Conservation (phyloP, 163 green algal species). For the Scenedesmus sp. region DNA sequence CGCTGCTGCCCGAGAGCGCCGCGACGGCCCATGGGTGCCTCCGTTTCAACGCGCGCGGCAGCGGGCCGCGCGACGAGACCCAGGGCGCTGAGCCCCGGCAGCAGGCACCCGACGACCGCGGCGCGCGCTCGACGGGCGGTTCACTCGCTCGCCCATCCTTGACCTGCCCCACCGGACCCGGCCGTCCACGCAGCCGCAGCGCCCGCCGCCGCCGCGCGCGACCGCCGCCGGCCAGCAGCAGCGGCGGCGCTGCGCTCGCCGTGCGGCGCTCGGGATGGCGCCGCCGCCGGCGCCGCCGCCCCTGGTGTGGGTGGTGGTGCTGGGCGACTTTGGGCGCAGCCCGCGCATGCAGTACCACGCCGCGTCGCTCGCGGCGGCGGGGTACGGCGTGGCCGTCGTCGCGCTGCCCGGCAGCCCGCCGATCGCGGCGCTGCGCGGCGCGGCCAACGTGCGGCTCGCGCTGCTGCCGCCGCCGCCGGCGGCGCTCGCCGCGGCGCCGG, state of each 20-base stretch:
- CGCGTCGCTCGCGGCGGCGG: constrained; percentile 74
- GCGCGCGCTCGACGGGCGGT: too few relatives aligned
- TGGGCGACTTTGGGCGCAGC: constrained; percentile 95
- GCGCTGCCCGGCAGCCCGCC: constrained; percentile 58
- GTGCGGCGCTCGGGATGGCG: not conserved
- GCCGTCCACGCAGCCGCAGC: too few relatives aligned
- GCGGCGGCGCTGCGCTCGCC: not conserved
- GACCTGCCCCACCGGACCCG: too few relatives aligned
- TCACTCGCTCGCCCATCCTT: too few relatives aligned
- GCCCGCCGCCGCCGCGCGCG: not conserved
- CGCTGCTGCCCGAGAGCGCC: too few relatives aligned
- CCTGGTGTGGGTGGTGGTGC: constrained; percentile 87
- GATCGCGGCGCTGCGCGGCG: constrained; percentile 40
- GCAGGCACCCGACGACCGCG: too few relatives aligned
- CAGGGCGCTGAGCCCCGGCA: too few relatives aligned
- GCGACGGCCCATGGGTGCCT: too few relatives aligned
- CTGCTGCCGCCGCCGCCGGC: constrained; percentile 43
- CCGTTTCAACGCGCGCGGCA: too few relatives aligned
- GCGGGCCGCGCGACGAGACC: too few relatives aligned
- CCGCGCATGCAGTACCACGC: constrained; percentile 98
- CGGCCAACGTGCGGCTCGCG: constrained; percentile 56
- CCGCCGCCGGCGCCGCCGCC: not conserved
- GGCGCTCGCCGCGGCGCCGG: constrained; percentile 48
- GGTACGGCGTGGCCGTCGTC: constrained; percentile 67
- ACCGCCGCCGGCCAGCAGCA: constrained; percentile 1